Conservation (phyloP, 306 rosid species). For the Sphenostylis stenocarpa region DNA sequence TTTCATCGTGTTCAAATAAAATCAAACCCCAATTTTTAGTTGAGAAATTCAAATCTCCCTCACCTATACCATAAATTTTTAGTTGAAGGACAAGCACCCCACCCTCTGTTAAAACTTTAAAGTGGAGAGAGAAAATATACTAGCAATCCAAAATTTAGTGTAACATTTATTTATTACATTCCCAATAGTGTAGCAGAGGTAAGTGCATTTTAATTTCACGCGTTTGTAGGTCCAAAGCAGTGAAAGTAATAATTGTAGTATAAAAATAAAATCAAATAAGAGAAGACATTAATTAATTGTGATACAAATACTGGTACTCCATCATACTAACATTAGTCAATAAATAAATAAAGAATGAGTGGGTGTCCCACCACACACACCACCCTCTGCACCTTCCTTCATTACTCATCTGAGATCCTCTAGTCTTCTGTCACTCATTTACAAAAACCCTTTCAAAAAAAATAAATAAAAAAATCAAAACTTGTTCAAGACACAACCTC, state of each 20-base stretch:
- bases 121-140: not conserved
- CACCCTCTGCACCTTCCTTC: slow-evolving; percentile 25
- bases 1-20: not conserved
- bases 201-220: slow-evolving; percentile 1
- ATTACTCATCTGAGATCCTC: slow-evolving; percentile 39
- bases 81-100: not conserved
- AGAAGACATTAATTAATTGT: not conserved
- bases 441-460: not conserved
- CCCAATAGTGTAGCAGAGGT: not conserved
- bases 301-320: too few relatives aligned
- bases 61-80: too few relatives aligned
- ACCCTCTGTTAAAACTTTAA: not conserved
- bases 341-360: not conserved
- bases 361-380: slow-evolving; percentile 31
- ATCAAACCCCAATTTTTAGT: not conserved
- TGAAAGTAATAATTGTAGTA: not conserved
- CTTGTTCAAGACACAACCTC: not conserved
- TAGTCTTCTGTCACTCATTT: not conserved
- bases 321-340: not conserved
- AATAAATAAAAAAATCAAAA: not conserved
- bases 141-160: not conserved
- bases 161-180: slow-evolving; percentile 24
- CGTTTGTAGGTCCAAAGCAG: slow-evolving; percentile 34
- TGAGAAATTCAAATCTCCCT: too few relatives aligned
- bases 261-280: not conserved